A percentile compares a stretch with the other conserved stretches of the same genome.
phyloP scores from a whole-genome alignment of 2,329 filamentous ascomycete species.

The Stagonosporopsis tanaceti region DNA sequence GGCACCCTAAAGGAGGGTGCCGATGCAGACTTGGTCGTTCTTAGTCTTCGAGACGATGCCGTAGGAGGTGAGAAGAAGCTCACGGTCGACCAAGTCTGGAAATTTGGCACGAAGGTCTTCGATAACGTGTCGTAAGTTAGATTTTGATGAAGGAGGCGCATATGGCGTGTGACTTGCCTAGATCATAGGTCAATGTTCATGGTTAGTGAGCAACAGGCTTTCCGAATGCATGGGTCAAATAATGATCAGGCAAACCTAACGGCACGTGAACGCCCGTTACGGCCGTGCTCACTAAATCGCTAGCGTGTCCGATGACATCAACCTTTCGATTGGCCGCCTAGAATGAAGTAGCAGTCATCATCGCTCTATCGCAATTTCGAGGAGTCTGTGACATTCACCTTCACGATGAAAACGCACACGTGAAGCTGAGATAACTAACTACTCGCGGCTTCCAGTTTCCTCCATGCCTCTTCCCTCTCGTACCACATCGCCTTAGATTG shows the following conservation, averaged over 20 bases:
- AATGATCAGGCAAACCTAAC: background rate
- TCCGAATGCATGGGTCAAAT: background rate
- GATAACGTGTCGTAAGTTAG: slow-evolving; percentile 15
- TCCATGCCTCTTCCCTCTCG: background rate
- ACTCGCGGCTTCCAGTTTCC: background rate
- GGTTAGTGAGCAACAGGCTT: background rate
- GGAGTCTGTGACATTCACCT: background rate
- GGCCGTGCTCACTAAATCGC: slow-evolving; percentile 16
- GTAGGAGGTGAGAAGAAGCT: slow-evolving; percentile 61
- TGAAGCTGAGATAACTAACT: background rate
- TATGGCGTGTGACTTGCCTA: background rate
- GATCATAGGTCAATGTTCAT: background rate
- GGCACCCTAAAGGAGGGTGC: slow-evolving; percentile 61
- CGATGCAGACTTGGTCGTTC: slow-evolving; percentile 68
- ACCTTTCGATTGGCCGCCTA: slow-evolving; percentile 18
- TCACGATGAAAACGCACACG: slow-evolving; percentile 3
- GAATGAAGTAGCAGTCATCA: slow-evolving; percentile 6
- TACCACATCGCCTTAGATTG: background rate
- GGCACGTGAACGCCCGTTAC: slow-evolving; percentile 20
- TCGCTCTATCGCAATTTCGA: slow-evolving; percentile 1
- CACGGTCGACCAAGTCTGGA: slow-evolving; percentile 79
- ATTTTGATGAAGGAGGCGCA: background rate
- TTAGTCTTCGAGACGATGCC: slow-evolving; percentile 62
- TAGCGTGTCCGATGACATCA: slow-evolving; percentile 37
- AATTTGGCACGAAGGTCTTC: slow-evolving; percentile 66